phyloP scores from a whole-genome alignment of 768 basidiomycete genomes.

The Amanita fuliginea region DNA sequence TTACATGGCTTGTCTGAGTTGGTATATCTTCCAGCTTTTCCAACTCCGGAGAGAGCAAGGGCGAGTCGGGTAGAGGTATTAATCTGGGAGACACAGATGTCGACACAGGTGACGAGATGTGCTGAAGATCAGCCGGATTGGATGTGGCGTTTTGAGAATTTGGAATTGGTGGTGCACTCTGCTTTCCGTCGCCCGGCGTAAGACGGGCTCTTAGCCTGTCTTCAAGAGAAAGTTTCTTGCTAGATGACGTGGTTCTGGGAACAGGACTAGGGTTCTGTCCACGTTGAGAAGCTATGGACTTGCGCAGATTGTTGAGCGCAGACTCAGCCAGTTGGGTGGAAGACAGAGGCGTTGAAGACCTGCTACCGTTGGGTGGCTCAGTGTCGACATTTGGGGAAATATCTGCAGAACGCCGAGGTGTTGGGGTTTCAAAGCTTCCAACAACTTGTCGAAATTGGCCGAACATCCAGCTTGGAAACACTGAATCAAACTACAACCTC shows the following conservation, averaged over 20 bases:
- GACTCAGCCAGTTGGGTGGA: constrained; percentile 14
- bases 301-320: constrained; percentile 36
- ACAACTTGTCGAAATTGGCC: constrained; percentile 65
- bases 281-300: constrained; percentile 47
- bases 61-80: constrained; percentile 32
- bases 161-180: neutral
- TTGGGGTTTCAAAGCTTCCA: constrained; percentile 50
- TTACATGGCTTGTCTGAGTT: neutral
- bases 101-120: neutral
- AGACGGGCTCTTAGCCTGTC: constrained; percentile 5
- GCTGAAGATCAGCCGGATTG: neutral
- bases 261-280: constrained; percentile 24
- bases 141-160: neutral
- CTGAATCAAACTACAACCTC: too few relatives aligned
- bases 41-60: constrained; percentile 13
- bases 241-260: constrained; percentile 9
- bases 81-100: constrained; percentile 25
- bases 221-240: constrained; percentile 8
- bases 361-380: constrained; percentile 11
- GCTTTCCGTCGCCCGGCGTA: constrained; percentile 8
- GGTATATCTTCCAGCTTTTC: constrained; percentile 4
- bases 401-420: constrained; percentile 24
- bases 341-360: constrained; percentile 5
- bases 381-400: constrained; percentile 12
- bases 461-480: constrained; percentile 39